Evolutionary conservation across 495 filamentous ascomycete species (phyloP).

Genomic region (Aspergillus hancockii): DNA sequence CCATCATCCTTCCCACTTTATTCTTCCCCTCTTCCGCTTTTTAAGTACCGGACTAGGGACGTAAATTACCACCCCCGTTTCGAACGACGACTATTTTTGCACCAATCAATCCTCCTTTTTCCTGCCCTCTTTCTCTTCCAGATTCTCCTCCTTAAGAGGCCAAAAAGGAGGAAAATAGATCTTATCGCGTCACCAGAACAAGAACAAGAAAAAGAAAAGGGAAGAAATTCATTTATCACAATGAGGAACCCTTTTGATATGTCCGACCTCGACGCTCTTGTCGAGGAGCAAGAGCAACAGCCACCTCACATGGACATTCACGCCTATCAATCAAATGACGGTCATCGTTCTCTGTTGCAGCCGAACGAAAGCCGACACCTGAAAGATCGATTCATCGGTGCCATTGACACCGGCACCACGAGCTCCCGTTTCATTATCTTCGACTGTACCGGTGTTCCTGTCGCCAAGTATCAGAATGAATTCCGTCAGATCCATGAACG

Average conservation of each 20-base stretch:
- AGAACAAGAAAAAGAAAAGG: background rate
- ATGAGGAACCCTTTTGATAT: conserved; percentile 48
- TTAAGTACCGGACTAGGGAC: conserved; percentile 19
- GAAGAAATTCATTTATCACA: background rate
- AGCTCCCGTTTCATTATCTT: conserved; percentile 94
- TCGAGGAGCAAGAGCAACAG: conserved; percentile 32
- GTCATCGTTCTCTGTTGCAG: conserved; percentile 45
- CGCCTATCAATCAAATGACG: conserved; percentile 37
- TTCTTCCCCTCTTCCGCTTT: conserved; percentile 9
- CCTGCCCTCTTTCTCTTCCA: conserved; percentile 14
- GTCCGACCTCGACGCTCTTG: conserved; percentile 33
- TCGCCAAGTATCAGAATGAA: conserved; percentile 88
- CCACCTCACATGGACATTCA: conserved; percentile 27
- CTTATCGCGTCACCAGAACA: background rate
- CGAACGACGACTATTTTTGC: conserved; percentile 13
- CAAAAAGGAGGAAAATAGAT: background rate
- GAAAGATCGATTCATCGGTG: conserved; percentile 59
- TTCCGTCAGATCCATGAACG: conserved; percentile 87
- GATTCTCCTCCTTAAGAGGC: conserved; percentile 9
- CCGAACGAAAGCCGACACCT: conserved; percentile 36
- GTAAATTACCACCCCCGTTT: conserved; percentile 18
- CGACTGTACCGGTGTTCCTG: conserved; percentile 73
- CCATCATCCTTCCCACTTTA: conserved; percentile 8
- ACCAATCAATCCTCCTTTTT: conserved; percentile 14
- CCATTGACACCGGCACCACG: conserved; percentile 92